A percentile compares a stretch with the other conserved stretches of the same genome.
Evolutionary conservation across 1,139 yeast species (phyloP).

Genomic region (Entelexis paramagnoliae): DNA sequence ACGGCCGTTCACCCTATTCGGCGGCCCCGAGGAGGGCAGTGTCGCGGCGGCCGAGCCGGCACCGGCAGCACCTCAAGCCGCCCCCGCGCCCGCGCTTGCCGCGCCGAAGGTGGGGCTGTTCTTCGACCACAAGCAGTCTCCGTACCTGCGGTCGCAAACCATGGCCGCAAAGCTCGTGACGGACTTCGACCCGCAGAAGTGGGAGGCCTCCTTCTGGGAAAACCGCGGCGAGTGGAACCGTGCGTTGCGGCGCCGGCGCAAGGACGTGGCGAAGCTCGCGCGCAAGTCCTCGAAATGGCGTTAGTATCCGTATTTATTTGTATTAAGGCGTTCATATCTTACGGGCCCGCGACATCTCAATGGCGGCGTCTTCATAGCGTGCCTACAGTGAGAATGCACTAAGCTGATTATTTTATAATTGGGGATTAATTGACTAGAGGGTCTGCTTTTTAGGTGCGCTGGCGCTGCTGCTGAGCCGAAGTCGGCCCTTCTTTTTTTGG

Average conservation of each 20-base stretch:
- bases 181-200: slow-evolving; percentile 38
- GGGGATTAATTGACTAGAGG: too few relatives aligned
- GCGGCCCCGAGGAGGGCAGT: slow-evolving; percentile 11
- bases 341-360: too few relatives aligned
- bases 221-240: slow-evolving; percentile 71
- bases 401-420: too few relatives aligned
- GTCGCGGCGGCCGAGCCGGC: too few relatives aligned
- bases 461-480: too few relatives aligned
- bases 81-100: slow-evolving; percentile 15
- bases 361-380: too few relatives aligned
- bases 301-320: background rate
- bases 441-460: too few relatives aligned
- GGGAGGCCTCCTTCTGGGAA: slow-evolving; percentile 75
- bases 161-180: slow-evolving; percentile 50
- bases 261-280: background rate
- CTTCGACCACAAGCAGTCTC: slow-evolving; percentile 75
- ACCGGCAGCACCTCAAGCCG: background rate
- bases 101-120: slow-evolving; percentile 47
- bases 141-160: slow-evolving; percentile 74
- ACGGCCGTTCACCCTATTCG: slow-evolving; percentile 23
- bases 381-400: too few relatives aligned
- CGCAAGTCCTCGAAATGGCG: background rate
- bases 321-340: background rate
- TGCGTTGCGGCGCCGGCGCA: slow-evolving; percentile 52
- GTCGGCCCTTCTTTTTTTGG: background rate